A percentile compares a stretch with the other conserved stretches of the same genome.
These are phyloP conservation scores for Backusella circina DNA, from an alignment of 192 early-diverging fungal species.

Conservation along the genomic window DNA sequence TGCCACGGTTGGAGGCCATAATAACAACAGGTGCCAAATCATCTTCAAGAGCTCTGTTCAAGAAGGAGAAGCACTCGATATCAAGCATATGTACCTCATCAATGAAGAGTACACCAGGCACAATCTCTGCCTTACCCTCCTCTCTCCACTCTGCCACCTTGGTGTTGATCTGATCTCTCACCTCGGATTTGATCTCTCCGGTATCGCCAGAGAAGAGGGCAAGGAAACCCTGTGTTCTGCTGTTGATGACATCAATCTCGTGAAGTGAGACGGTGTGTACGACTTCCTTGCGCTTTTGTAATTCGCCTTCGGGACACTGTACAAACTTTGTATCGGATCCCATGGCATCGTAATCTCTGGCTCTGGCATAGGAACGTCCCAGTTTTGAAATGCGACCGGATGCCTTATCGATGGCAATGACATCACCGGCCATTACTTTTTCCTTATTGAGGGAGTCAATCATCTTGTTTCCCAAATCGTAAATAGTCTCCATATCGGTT, in stretches of 20 bases:
- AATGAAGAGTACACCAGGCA: constrained; percentile 97
- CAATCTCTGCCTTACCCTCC: constrained; percentile 97
- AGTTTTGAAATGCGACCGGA: constrained; percentile 93
- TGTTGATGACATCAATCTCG: constrained; percentile 99
- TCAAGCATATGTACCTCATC: constrained; percentile 99
- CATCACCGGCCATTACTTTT: constrained; percentile 96
- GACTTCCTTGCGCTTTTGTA: constrained; percentile 95
- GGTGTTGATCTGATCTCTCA: constrained; percentile 96
- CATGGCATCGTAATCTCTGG: constrained; percentile 98
- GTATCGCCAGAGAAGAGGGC: constrained; percentile 98
- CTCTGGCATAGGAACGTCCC: constrained; percentile 94
- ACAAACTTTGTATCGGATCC: constrained; percentile 97
- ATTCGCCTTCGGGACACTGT: constrained; percentile 97
- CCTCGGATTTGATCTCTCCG: constrained; percentile 97
- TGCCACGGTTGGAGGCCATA: constrained; percentile 98
- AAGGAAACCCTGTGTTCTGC: constrained; percentile 93
- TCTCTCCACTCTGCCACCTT: constrained; percentile 98
- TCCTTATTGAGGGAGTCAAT: constrained; percentile 96
- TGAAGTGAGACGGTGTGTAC: constrained; percentile 98
- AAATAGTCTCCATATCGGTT: constrained; percentile 99
- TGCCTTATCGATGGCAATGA: constrained; percentile 98
- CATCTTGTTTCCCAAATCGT: constrained; percentile 99
- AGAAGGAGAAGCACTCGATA: constrained; percentile 98
- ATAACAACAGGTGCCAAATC: constrained; percentile 96
- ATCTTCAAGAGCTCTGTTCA: constrained; percentile 97